Conservation (phyloP, 2,329 filamentous ascomycete species). For the Trichoderma sp. region DNA sequence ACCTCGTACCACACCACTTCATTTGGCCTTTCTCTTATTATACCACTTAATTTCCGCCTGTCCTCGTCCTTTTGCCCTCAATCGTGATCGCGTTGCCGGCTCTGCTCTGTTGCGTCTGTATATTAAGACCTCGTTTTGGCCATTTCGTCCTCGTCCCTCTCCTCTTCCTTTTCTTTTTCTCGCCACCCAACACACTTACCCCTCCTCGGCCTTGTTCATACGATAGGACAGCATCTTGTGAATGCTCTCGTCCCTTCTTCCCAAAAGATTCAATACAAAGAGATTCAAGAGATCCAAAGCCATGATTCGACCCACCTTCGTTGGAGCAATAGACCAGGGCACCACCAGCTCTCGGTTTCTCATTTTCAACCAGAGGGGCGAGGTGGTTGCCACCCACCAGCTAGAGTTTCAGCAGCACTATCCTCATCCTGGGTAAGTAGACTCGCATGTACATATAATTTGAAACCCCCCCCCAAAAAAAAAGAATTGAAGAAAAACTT, state of each 20-base stretch:
- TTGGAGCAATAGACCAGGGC: slow-evolving; percentile 77
- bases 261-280: slow-evolving; percentile 6
- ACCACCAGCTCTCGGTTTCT: slow-evolving; percentile 76
- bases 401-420: slow-evolving; percentile 73
- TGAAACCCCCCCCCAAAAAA: neutral
- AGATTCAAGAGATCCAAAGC: neutral
- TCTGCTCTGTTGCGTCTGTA: neutral
- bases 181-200: neutral
- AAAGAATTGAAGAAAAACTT: neutral
- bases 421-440: slow-evolving; percentile 66
- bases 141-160: neutral
- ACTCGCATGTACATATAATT: neutral
- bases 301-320: slow-evolving; percentile 45
- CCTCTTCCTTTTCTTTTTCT: neutral
- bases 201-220: neutral
- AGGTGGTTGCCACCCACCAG: slow-evolving; percentile 69
- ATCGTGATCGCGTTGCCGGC: neutral
- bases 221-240: neutral
- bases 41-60: neutral
- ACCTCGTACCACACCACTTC: neutral
- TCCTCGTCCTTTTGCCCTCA: no score
- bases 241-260: slow-evolving; percentile 24
- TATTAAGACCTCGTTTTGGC: neutral
- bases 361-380: slow-evolving; percentile 69
- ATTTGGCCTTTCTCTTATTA: neutral